Percentiles rank a stretch among this genome's conserved stretches.
These are phyloP conservation scores for Mimosa bimucronata DNA, from an alignment of 306 rosid genomes.

Conservation along the genomic window DNA sequence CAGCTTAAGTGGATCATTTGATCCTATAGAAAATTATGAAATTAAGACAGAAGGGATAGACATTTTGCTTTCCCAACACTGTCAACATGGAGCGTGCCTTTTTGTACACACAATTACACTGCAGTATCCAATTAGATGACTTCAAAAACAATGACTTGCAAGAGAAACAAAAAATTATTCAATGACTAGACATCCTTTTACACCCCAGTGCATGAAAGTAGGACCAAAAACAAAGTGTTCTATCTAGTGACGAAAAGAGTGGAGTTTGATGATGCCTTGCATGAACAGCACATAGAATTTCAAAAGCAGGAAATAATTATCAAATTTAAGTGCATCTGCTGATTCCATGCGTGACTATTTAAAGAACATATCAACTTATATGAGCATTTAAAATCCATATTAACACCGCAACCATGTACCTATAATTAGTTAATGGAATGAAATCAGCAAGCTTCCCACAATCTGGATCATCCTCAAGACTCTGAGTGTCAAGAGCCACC, in stretches of 20 bases:
- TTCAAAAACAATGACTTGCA: slow-evolving; percentile 13
- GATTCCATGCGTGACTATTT: slow-evolving; percentile 21
- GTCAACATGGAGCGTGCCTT: no score
- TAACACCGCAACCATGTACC: slow-evolving; percentile 55
- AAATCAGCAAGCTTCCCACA: slow-evolving; percentile 82
- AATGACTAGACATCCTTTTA: slow-evolving; percentile 24
- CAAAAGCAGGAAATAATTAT: not conserved
- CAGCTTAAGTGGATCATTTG: slow-evolving; percentile 3
- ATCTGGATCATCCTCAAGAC: slow-evolving; percentile 79
- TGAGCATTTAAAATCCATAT: slow-evolving; percentile 18
- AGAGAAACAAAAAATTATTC: slow-evolving; percentile 18
- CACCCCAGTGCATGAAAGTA: slow-evolving; percentile 10
- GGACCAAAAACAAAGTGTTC: not conserved
- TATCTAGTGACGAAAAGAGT: slow-evolving; percentile 19
- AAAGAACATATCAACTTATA: slow-evolving; percentile 33
- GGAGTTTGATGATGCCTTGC: slow-evolving; percentile 7
- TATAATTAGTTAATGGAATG: slow-evolving; percentile 83
- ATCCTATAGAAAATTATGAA: no score
- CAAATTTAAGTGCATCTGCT: slow-evolving; percentile 7
- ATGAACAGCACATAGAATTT: slow-evolving; percentile 17
- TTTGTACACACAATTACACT: no score
- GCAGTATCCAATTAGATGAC: no score
- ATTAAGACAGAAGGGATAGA: no score
- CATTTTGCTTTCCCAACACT: no score
- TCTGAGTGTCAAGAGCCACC: slow-evolving; percentile 88